Conservation (phyloP, 805 yeast species). For the Candida maltosa region DNA sequence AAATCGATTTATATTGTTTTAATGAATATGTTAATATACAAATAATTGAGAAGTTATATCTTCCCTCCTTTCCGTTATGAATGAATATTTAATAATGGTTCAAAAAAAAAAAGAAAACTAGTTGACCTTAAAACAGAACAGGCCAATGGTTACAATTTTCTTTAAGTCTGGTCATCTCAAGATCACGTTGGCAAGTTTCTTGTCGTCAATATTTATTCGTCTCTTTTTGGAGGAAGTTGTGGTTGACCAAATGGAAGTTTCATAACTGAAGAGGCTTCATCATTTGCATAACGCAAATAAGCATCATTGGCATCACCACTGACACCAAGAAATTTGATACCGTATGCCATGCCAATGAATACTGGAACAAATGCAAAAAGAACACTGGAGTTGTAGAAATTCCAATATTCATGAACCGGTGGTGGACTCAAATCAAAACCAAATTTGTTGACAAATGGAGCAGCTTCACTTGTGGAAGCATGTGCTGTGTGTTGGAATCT, state of each 20-base stretch:
- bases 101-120: too few relatives aligned
- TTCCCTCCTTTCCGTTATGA: too few relatives aligned
- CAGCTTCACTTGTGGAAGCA: constrained; percentile 16
- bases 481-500: constrained; percentile 24
- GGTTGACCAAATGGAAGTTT: constrained; percentile 36
- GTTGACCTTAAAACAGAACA: too few relatives aligned
- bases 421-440: constrained; percentile 43
- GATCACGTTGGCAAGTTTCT: too few relatives aligned
- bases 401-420: constrained; percentile 45
- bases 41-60: too few relatives aligned
- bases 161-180: too few relatives aligned
- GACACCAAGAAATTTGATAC: constrained; percentile 28
- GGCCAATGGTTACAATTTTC: too few relatives aligned
- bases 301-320: constrained; percentile 17
- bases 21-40: too few relatives aligned
- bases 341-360: constrained; percentile 31
- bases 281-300: constrained; percentile 30
- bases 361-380: constrained; percentile 37
- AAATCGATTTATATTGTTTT: too few relatives aligned
- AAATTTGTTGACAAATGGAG: constrained; percentile 38
- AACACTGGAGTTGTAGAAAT: constrained; percentile 32
- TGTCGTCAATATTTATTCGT: too few relatives aligned
- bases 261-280: constrained; percentile 37
- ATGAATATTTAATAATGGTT: too few relatives aligned
- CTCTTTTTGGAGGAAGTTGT: constrained; percentile 16